Evolutionary conservation across 805 yeast genomes (phyloP).

Genomic region (Brettanomyces sp.): DNA sequence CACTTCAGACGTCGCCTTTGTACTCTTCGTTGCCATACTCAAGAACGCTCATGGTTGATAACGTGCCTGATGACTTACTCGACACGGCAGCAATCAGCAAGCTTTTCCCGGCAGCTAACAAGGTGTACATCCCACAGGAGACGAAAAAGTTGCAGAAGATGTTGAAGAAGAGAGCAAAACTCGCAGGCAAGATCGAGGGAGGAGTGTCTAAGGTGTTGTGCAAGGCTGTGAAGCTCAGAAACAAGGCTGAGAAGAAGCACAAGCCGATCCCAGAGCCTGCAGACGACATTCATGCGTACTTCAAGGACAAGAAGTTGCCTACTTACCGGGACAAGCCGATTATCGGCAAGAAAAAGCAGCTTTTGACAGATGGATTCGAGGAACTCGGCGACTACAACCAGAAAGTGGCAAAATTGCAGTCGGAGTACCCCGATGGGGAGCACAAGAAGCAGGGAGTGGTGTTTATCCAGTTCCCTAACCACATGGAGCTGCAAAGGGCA

Average conservation of each 20-base stretch:
- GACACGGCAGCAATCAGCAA: constrained; percentile 41
- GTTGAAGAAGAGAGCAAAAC: constrained; percentile 54
- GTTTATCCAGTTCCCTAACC: constrained; percentile 74
- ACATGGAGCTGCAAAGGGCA: constrained; percentile 81
- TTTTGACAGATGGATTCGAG: constrained; percentile 64
- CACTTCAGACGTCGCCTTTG: constrained; percentile 61
- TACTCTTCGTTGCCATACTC: constrained; percentile 63
- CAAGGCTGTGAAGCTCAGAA: constrained; percentile 49
- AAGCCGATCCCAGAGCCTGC: constrained; percentile 51
- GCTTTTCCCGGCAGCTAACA: constrained; percentile 55
- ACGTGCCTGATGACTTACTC: constrained; percentile 40
- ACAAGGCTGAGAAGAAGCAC: constrained; percentile 39
- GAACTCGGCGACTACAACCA: constrained; percentile 60
- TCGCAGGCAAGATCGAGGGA: constrained; percentile 53
- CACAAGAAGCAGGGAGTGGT: constrained; percentile 52
- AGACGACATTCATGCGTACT: constrained; percentile 51
- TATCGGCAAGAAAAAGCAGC: constrained; percentile 77
- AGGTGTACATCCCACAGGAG: constrained; percentile 57
- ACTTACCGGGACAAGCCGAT: constrained; percentile 64
- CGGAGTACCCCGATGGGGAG: constrained; percentile 36
- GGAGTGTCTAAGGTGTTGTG: constrained; percentile 50
- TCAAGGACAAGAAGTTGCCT: constrained; percentile 71
- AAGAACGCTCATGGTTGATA: constrained; percentile 64
- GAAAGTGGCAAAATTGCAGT: constrained; percentile 53
- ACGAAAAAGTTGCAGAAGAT: constrained; percentile 42